phyloP scores from a whole-genome alignment of 2,329 filamentous ascomycete species.

The Colletotrichum cereale region DNA sequence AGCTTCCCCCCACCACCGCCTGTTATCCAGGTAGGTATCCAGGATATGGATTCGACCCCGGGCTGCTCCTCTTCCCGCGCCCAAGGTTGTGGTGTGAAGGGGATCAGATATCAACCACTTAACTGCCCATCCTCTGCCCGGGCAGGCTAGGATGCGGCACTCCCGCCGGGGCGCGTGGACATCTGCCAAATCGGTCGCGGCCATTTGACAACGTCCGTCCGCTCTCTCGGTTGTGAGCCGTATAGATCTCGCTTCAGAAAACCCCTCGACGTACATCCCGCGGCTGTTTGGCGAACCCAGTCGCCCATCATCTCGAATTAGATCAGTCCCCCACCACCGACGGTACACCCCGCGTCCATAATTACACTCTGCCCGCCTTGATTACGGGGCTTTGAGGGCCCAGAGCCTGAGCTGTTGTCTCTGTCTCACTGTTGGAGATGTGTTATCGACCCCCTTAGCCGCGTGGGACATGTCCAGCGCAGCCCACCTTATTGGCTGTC shows the following conservation, averaged over 20 bases:
- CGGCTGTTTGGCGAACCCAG: constrained; percentile 27
- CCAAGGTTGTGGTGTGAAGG: constrained; percentile 3
- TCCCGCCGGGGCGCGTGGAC: constrained; percentile 16
- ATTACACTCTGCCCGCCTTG: not conserved
- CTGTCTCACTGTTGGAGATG: constrained; percentile 16
- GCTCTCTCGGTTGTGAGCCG: constrained; percentile 25
- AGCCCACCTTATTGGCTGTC: constrained; percentile 7
- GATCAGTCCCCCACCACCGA: constrained; percentile 21
- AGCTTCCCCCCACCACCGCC: not conserved
- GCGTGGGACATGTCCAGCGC: constrained; percentile 11
- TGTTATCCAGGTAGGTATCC: not conserved
- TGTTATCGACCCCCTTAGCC: constrained; percentile 13
- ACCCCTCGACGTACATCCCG: constrained; percentile 26
- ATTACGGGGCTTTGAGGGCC: not conserved
- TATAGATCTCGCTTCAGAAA: constrained; percentile 31
- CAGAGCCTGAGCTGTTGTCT: not conserved
- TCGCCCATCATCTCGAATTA: constrained; percentile 39
- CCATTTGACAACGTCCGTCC: constrained; percentile 30
- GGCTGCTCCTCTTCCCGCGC: constrained; percentile 6
- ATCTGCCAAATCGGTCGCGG: constrained; percentile 10
- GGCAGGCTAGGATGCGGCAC: constrained; percentile 3
- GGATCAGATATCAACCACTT: not conserved
- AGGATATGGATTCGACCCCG: not conserved
- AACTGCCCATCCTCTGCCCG: not conserved
- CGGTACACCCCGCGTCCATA: constrained; percentile 30